Conservation (phyloP, 441 rosid genomes). For the Manihot esculenta region DNA sequence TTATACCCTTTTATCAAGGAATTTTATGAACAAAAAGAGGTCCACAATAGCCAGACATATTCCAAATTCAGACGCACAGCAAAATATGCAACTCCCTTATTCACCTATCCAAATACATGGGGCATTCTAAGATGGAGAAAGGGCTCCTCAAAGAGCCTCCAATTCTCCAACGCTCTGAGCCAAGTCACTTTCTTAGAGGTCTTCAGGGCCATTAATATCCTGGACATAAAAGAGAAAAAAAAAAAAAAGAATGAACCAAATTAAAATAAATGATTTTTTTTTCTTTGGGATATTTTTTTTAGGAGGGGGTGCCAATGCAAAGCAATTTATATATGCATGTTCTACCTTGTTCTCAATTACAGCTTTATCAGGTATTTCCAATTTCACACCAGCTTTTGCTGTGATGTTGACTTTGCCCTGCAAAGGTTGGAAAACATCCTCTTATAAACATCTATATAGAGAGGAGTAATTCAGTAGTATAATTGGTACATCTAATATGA, state of each 20-base stretch:
- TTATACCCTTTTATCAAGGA: not conserved
- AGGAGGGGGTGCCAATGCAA: not conserved
- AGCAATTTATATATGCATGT: no score
- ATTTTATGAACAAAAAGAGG: not conserved
- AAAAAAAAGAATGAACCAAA: no score
- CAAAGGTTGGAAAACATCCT: not conserved
- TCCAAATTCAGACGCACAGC: not conserved
- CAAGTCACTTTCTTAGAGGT: slow-evolving; percentile 36
- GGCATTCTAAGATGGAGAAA: not conserved
- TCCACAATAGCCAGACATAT: not conserved
- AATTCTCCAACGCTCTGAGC: not conserved
- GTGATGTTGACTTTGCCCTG: slow-evolving; percentile 69
- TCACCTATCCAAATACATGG: slow-evolving; percentile 13
- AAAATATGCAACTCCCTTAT: not conserved
- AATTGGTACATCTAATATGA: not conserved
- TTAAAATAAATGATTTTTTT: no score
- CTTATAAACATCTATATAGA: not conserved
- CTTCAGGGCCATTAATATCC: slow-evolving; percentile 74
- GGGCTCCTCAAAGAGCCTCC: not conserved
- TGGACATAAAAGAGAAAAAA: slow-evolving; percentile 17
- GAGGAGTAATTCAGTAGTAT: not conserved
- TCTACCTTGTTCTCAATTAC: slow-evolving; percentile 73
- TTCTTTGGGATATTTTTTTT: no score
- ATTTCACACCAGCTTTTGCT: slow-evolving; percentile 62
- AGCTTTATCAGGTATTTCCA: slow-evolving; percentile 68